Base-by-base conservation (phyloP, 768 basidiomycete genomes). In the Serendipita sp. region DNA sequence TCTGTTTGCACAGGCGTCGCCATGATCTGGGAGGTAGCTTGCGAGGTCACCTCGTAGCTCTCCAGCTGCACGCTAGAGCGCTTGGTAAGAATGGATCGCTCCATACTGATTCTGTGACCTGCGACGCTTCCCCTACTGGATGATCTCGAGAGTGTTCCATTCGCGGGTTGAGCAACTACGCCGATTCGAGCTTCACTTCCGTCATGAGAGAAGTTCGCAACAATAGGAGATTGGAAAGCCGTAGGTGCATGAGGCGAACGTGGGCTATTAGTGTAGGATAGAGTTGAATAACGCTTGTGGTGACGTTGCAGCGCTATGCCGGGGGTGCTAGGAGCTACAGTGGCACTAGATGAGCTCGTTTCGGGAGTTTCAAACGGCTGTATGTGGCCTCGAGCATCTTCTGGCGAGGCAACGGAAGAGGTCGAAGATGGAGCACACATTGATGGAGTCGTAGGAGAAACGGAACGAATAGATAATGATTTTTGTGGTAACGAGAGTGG, bases 181-280 rank as follows among this genome's bases (percentile, higher is more conserved):
- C 20, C n/a, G n/a, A n/a, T 48, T 48, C 45, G 5, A 20, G 9
- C 20, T 48, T 48, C 45, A 14, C 38, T 38, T n/a, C 45, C 45
- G 9, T 20, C n/a, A 5, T 48, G 20, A 28, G 45, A 20, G 26
- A 20, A 48, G 45, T 48, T 48, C n/a, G 45, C n/a, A 28, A 48
- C n/a, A 20, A 48, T 28, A 7, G 45, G 45, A 48, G 45, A 48
- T 20, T 48, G n/a, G n/a, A 48, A 48, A 20, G 45, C 45, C 9
- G 20, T 48, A 28, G 45, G 45, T 48, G 45, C 45, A 28, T 20
- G 20, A 9, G 45, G 45, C 9, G 45, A 48, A 2, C 45, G 45
- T 48, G 45, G 45, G 26, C 45, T 82, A 75, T 63, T 78, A 80
- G 33, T 82, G 73, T 7, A 65, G 31, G 63, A 65, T 33, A 65